Evolutionary conservation across 2,329 filamentous ascomycete genomes (phyloP).

Genomic region (Beauveria sp.): DNA sequence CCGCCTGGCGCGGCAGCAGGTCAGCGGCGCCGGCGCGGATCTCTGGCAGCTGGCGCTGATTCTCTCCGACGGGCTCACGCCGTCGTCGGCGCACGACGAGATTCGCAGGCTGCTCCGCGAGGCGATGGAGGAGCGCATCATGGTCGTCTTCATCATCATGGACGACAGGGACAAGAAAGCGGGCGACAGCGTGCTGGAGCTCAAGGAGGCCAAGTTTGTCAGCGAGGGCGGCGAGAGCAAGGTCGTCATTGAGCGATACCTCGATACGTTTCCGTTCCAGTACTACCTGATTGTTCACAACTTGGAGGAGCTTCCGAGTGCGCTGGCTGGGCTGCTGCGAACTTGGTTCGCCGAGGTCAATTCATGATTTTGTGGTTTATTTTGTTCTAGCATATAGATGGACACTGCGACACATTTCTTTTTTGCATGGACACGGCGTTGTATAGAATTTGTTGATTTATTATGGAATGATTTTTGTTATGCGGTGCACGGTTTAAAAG

Average conservation of each 20-base stretch:
- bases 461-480: background rate
- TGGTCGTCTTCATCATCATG: slow-evolving; percentile 97
- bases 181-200: slow-evolving; percentile 70
- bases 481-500: background rate
- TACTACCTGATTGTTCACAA: slow-evolving; percentile 95
- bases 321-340: slow-evolving; percentile 78
- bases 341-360: slow-evolving; percentile 86
- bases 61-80: slow-evolving; percentile 88
- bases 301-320: slow-evolving; percentile 81
- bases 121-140: slow-evolving; percentile 88
- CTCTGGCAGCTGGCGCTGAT: slow-evolving; percentile 94
- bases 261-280: slow-evolving; percentile 93
- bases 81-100: slow-evolving; percentile 68
- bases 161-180: slow-evolving; percentile 50
- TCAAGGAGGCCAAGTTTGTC: slow-evolving; percentile 80
- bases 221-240: slow-evolving; percentile 56
- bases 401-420: background rate
- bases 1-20: slow-evolving; percentile 61
- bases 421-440: slow-evolving; percentile 10
- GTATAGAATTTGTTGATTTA: background rate
- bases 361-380: slow-evolving; percentile 21
- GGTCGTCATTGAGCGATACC: slow-evolving; percentile 79
- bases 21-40: slow-evolving; percentile 48
- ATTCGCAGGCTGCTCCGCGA: slow-evolving; percentile 78
- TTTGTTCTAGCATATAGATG: slow-evolving; percentile 3